These are phyloP conservation scores for Pyrenopolyporus hunteri DNA, from an alignment of 495 filamentous ascomycete genomes.

Conservation along the genomic window DNA sequence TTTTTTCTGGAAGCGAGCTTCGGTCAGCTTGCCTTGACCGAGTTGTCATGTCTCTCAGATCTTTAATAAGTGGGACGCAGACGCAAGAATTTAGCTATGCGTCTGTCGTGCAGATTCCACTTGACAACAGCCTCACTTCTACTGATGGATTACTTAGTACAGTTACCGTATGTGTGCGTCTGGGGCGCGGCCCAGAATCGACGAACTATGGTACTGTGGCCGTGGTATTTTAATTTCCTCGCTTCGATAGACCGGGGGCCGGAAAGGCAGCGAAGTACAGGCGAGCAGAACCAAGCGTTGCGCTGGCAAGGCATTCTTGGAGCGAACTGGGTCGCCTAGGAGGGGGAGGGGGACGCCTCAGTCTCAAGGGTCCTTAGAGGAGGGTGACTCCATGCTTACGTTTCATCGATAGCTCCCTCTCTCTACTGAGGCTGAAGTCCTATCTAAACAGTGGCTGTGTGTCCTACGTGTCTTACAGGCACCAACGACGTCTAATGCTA, in stretches of 20 bases:
- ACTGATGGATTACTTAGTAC: slow-evolving; percentile 1
- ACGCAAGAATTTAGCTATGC: neutral
- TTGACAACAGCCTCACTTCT: slow-evolving; percentile 35
- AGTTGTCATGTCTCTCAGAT: slow-evolving; percentile 19
- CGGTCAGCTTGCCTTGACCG: slow-evolving; percentile 25
- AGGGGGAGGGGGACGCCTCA: slow-evolving; percentile 4
- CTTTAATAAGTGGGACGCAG: slow-evolving; percentile 28
- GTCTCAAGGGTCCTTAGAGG: too few species aligned
- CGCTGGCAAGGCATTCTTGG: slow-evolving; percentile 35
- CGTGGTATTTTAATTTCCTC: neutral
- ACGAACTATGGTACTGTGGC: slow-evolving; percentile 16
- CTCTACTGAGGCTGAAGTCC: slow-evolving; percentile 34
- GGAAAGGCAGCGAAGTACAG: slow-evolving; percentile 20
- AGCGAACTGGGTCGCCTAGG: slow-evolving; percentile 32
- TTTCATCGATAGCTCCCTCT: slow-evolving; percentile 13
- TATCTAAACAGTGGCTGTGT: slow-evolving; percentile 34
- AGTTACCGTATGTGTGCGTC: neutral
- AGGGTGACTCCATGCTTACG: too few species aligned
- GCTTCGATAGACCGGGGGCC: slow-evolving; percentile 17
- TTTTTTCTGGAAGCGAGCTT: slow-evolving; percentile 21
- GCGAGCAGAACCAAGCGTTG: slow-evolving; percentile 26
- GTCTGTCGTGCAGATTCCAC: slow-evolving; percentile 21
- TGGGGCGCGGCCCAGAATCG: slow-evolving; percentile 21
- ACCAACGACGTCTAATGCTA: slow-evolving; percentile 14
- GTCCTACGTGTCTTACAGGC: slow-evolving; percentile 36